Evolutionary conservation across 805 yeast species (phyloP).

Genomic region (Pichia paraexigua): DNA sequence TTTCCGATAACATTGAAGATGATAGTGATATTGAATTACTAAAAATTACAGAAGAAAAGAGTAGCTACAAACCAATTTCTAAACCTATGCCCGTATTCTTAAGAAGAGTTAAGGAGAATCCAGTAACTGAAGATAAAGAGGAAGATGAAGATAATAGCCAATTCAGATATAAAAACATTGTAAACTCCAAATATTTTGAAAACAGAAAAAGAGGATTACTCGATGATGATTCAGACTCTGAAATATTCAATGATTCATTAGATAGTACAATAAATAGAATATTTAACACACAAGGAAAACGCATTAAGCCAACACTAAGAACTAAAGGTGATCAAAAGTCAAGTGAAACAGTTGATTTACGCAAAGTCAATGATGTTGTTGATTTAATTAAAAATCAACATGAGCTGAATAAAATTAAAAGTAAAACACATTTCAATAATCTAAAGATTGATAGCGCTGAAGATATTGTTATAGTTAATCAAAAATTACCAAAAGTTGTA

Average conservation of each 20-base stretch:
- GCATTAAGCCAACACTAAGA: background rate
- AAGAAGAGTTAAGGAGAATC: background rate
- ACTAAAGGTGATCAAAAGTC: background rate
- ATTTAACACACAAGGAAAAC: background rate
- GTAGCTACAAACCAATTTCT: background rate
- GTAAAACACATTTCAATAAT: background rate
- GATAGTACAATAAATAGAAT: slow-evolving; percentile 1
- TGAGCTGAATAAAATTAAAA: background rate
- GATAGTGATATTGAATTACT: background rate
- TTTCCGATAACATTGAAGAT: background rate
- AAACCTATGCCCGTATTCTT: slow-evolving; percentile 1
- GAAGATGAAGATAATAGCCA: background rate
- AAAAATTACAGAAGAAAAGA: background rate
- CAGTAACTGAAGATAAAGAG: background rate
- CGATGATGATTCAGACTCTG: slow-evolving; percentile 3
- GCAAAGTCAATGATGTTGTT: background rate
- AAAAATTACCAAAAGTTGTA: background rate
- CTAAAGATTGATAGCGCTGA: background rate
- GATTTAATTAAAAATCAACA: background rate
- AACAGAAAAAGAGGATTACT: background rate
- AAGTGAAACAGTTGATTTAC: background rate
- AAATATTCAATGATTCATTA: slow-evolving; percentile 4
- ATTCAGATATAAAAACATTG: background rate
- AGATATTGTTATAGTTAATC: slow-evolving; percentile 4
- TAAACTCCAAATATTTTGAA: background rate